Percentiles rank a stretch among this genome's conserved stretches.
phyloP scores from a whole-genome alignment of 805 yeast species.

The Metschnikowia shivogae region DNA sequence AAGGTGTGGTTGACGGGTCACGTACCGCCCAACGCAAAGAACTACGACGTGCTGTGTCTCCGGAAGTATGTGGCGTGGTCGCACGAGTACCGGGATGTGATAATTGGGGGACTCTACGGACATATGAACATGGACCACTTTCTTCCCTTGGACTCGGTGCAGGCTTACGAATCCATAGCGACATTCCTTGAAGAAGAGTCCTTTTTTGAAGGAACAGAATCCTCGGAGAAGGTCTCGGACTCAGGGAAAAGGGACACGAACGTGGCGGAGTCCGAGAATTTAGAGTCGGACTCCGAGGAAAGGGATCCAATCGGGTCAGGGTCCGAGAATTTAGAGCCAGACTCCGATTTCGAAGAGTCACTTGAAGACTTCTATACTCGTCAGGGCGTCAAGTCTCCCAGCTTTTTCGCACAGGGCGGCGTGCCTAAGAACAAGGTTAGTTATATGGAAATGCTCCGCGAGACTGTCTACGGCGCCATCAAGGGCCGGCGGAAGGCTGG shows the following conservation, averaged over 20 bases:
- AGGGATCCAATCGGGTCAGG: background rate
- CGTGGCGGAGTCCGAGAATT: constrained; percentile 13
- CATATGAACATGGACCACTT: constrained; percentile 91
- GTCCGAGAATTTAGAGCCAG: constrained; percentile 12
- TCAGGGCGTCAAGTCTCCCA: constrained; percentile 5
- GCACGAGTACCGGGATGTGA: constrained; percentile 77
- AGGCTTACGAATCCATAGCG: constrained; percentile 55
- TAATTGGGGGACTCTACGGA: constrained; percentile 79
- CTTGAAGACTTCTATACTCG: constrained; percentile 6
- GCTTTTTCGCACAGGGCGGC: constrained; percentile 45
- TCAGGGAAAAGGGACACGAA: constrained; percentile 3
- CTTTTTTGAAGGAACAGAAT: background rate
- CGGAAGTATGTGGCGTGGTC: constrained; percentile 77
- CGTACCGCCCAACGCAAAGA: constrained; percentile 82
- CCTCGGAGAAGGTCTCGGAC: background rate
- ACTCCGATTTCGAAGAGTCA: constrained; percentile 15
- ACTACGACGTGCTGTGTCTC: constrained; percentile 67
- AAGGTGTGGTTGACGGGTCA: constrained; percentile 88
- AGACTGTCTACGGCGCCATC: constrained; percentile 46
- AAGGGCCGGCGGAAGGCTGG: constrained; percentile 45
- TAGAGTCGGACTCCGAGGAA: constrained; percentile 16
- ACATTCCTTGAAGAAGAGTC: constrained; percentile 1
- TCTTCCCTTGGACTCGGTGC: constrained; percentile 66
- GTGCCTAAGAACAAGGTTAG: constrained; percentile 62
- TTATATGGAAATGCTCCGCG: constrained; percentile 58